Evolutionary conservation across 2,329 filamentous ascomycete genomes (phyloP).

Genomic region (Diaporthe citrichinensis): DNA sequence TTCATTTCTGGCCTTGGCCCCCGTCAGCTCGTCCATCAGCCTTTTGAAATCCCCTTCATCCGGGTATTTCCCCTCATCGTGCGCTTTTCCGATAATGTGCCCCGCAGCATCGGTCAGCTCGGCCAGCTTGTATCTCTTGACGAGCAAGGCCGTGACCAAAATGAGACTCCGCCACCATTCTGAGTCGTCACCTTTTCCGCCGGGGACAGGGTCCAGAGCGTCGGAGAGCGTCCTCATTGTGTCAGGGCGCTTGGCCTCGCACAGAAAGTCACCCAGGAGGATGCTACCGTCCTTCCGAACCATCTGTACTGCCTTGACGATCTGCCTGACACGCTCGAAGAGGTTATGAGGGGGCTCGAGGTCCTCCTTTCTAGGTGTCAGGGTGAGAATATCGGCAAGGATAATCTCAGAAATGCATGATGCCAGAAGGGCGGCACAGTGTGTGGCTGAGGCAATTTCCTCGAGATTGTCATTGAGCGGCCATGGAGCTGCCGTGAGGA

Average conservation of each 20-base stretch:
- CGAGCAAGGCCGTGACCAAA: not conserved
- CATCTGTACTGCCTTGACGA: not conserved
- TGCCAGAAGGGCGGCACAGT: not conserved
- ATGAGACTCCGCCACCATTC: not conserved
- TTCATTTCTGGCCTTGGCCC: not conserved
- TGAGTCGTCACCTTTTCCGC: not conserved
- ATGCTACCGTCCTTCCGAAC: not conserved
- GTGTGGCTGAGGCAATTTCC: not conserved
- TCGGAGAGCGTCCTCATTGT: not conserved
- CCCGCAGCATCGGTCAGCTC: not conserved
- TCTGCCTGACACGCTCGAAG: not conserved
- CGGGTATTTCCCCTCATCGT: not conserved
- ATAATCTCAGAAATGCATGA: not conserved
- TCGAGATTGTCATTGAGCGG: not conserved
- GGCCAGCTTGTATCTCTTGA: not conserved
- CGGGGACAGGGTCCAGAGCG: not conserved
- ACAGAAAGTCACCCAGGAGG: not conserved
- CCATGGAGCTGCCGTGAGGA: not conserved
- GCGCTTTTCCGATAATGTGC: not conserved
- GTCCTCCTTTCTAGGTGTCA: not conserved
- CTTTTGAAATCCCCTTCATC: not conserved
- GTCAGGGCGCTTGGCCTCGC: not conserved
- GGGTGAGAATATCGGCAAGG: not conserved
- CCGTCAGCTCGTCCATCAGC: not conserved
- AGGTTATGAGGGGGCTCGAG: not conserved